Base-by-base conservation (phyloP, 768 basidiomycete genomes). In the Suillus ampliporus region DNA sequence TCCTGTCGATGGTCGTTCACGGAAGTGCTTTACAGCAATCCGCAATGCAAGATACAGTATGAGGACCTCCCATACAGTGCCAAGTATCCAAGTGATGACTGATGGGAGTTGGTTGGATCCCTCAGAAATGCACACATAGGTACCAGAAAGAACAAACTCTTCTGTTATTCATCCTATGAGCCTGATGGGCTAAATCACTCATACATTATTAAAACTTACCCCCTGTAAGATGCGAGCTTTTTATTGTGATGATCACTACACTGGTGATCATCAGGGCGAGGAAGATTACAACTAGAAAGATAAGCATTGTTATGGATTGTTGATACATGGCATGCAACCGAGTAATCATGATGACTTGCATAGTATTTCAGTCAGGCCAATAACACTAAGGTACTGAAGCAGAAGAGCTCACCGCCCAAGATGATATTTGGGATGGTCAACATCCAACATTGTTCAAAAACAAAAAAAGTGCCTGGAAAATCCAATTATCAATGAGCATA, bases 311-410 rank as follows among this genome's bases (percentile, higher is more conserved):
- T 34, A 28, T 51, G 19, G 50, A 51, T 34, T 11, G 50, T 19
- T n/a, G 50, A n/a, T 51, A 51, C 50, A 51, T 51, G 11, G 50
- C 50, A 35, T 51, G 6, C n/a, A 51, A 14, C 19, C 50, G 50
- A 34, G 6, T 13, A 5, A 51, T 51, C 31, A 51, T 14, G 50
- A 51, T 31, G 28, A 51, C 50, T 51, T 31, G 50, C 3, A 31
- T 34, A 3, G 13, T 11, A n/a, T n/a, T 10, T 51, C 50, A 51
- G 50, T 19, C 50, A 11, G n/a, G n/a, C 11, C n/a, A 28, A 34
- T 31, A 6, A 31, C 11, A 7, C 19, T 5, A 15, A 50, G 28
- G 10, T 50, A 31, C 28, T 17, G 11, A 13, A 51, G 28, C 10
- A 28, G 28, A 50, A 28, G 5, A 19, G 11, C 50, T 51, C 50